phyloP scores from a whole-genome alignment of 2,329 filamentous ascomycete genomes.

The Cryphonectria parasitica region DNA sequence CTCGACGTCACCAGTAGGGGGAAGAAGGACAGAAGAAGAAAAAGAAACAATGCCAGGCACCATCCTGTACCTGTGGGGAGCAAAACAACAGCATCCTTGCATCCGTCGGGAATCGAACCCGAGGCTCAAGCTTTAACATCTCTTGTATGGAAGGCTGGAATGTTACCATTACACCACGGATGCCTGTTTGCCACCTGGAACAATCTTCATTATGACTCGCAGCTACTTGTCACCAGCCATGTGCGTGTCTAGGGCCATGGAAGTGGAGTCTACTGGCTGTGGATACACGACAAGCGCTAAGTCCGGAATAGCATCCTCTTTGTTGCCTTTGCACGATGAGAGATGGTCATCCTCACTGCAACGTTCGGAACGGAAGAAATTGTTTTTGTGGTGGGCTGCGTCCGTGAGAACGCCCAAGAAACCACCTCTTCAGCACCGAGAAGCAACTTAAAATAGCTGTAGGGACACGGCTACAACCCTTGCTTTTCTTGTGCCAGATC shows the following conservation, averaged over 20 bases:
- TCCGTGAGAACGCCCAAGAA: no score
- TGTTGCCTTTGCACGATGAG: neutral
- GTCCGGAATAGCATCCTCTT: neutral
- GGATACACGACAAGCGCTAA: neutral
- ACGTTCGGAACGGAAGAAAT: neutral
- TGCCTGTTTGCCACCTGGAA: neutral
- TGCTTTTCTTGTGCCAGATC: neutral
- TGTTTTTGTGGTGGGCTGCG: neutral
- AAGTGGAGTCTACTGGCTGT: neutral
- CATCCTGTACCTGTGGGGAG: neutral
- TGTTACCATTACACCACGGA: constrained; percentile 23
- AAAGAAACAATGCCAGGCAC: neutral
- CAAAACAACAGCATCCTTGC: constrained; percentile 7
- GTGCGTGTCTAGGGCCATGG: neutral
- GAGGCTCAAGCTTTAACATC: constrained; percentile 20
- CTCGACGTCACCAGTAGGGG: no score
- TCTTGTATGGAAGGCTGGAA: constrained; percentile 21
- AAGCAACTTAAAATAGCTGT: neutral
- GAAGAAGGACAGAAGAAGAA: no score
- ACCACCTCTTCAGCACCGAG: neutral
- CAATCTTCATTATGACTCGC: neutral
- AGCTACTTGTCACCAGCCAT: neutral
- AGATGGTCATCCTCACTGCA: neutral
- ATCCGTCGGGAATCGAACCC: constrained; percentile 20
- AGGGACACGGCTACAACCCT: neutral